phyloP scores from a whole-genome alignment of 202 grass and related monocot genomes.

The Cymbopogon flexuosus region DNA sequence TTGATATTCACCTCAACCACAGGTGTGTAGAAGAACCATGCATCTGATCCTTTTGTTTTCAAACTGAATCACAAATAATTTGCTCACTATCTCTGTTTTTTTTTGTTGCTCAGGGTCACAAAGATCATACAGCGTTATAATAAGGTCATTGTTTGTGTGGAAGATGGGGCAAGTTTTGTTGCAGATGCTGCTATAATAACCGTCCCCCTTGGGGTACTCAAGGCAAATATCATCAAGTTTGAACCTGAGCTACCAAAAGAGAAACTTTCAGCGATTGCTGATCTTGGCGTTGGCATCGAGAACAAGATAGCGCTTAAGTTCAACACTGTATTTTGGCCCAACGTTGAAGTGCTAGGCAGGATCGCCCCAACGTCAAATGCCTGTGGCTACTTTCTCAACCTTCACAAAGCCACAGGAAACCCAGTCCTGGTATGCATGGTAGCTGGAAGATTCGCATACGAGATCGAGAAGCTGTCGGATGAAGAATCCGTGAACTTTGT shows the following conservation, averaged over 20 bases:
- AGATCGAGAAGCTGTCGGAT: constrained; percentile 83
- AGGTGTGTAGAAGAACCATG: constrained; percentile 43
- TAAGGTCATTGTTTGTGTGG: constrained; percentile 68
- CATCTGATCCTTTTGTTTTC: neutral
- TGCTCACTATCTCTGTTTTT: neutral
- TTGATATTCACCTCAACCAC: constrained; percentile 87
- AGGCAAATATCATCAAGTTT: constrained; percentile 92
- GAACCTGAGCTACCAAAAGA: constrained; percentile 81
- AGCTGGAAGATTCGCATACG: constrained; percentile 76
- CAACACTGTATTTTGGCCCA: constrained; percentile 80
- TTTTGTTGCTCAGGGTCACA: constrained; percentile 53
- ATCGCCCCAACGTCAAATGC: constrained; percentile 67
- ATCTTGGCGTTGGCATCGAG: constrained; percentile 82
- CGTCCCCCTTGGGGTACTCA: constrained; percentile 87
- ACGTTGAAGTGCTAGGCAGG: constrained; percentile 83
- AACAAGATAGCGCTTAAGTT: constrained; percentile 94
- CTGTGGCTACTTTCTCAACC: constrained; percentile 96
- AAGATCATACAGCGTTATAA: constrained; percentile 80
- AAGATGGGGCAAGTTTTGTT: constrained; percentile 67
- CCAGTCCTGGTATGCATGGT: constrained; percentile 93
- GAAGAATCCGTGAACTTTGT: constrained; percentile 72
- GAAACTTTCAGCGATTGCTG: constrained; percentile 81
- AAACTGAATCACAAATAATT: neutral
- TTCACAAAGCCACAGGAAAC: constrained; percentile 89
- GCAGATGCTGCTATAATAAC: constrained; percentile 91